phyloP scores from a whole-genome alignment of 768 basidiomycete species.

The Tylopilus vinaceipallidus region DNA sequence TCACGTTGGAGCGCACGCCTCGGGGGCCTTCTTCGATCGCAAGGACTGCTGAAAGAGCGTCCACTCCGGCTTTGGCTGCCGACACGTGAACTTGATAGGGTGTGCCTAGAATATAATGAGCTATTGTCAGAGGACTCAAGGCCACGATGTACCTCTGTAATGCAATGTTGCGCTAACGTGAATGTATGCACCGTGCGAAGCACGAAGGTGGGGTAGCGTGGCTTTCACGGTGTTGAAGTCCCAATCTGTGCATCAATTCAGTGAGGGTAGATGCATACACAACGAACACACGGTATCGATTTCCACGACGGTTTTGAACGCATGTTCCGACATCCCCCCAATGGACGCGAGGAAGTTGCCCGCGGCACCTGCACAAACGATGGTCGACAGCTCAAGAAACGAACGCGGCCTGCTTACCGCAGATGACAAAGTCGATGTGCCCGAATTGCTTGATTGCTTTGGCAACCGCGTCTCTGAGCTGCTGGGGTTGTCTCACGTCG shows the following conservation, averaged over 20 bases:
- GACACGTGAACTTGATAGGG: constrained; percentile 93
- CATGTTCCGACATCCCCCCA: constrained; percentile 80
- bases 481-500: constrained; percentile 79
- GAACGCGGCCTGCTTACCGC: constrained; percentile 50
- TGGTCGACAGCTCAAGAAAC: background rate
- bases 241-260: constrained; percentile 57
- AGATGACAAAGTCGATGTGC: constrained; percentile 91
- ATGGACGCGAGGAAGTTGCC: constrained; percentile 95
- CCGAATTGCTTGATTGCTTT: constrained; percentile 77
- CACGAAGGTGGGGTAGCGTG: constrained; percentile 71
- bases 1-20: constrained; percentile 91
- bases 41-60: constrained; percentile 81
- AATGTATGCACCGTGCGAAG: constrained; percentile 76
- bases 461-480: constrained; percentile 72
- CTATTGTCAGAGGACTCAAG: background rate
- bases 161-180: constrained; percentile 90
- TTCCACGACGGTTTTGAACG: constrained; percentile 88
- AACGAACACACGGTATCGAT: constrained; percentile 75
- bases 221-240: constrained; percentile 96
- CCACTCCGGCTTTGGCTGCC: constrained; percentile 92
- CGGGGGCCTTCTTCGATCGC: constrained; percentile 94
- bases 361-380: constrained; percentile 67
- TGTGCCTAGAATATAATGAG: constrained; percentile 45
- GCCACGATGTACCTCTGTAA: constrained; percentile 54
- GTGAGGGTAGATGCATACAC: background rate